Conservation (phyloP, 2,329 filamentous ascomycete species). For the Dichotomopilus funicola region DNA sequence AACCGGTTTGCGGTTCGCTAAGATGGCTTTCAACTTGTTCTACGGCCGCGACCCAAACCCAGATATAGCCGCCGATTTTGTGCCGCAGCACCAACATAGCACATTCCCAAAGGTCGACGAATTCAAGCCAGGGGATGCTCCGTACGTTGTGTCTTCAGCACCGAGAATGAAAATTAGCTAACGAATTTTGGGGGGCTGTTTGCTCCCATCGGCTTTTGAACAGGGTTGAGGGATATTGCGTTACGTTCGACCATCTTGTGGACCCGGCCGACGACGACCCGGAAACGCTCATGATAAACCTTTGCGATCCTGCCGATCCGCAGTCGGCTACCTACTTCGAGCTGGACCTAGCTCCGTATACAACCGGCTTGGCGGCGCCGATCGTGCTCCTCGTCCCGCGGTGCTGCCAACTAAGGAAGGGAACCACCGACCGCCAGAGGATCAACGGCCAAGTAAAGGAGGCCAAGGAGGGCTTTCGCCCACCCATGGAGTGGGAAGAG, state of each 20-base stretch:
- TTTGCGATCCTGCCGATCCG: constrained; percentile 1
- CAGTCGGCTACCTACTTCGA: constrained; percentile 1
- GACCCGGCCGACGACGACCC: constrained; percentile 1
- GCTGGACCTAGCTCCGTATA: not conserved
- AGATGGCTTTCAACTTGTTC: constrained; percentile 1
- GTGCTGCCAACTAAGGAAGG: constrained; percentile 1
- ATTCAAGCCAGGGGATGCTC: not conserved
- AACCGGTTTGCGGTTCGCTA: constrained; percentile 1
- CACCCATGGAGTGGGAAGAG: not conserved
- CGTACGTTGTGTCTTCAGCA: constrained; percentile 1
- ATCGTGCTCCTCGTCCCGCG: not conserved
- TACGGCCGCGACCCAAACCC: not conserved
- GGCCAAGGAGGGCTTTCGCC: constrained; percentile 1
- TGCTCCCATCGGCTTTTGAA: not conserved
- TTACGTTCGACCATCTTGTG: not conserved
- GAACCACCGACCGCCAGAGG: constrained; percentile 1
- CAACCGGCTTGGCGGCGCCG: not conserved
- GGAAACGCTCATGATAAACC: constrained; percentile 1
- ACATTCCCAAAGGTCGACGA: constrained; percentile 1
- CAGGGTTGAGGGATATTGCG: constrained; percentile 1
- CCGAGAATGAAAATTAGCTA: constrained; percentile 1
- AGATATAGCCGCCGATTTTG: not conserved
- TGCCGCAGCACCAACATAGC: not conserved
- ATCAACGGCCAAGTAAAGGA: not conserved
- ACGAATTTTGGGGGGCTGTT: not conserved